Base-by-base conservation (phyloP, 208 protist species). In the Leishmania mexicana region DNA sequence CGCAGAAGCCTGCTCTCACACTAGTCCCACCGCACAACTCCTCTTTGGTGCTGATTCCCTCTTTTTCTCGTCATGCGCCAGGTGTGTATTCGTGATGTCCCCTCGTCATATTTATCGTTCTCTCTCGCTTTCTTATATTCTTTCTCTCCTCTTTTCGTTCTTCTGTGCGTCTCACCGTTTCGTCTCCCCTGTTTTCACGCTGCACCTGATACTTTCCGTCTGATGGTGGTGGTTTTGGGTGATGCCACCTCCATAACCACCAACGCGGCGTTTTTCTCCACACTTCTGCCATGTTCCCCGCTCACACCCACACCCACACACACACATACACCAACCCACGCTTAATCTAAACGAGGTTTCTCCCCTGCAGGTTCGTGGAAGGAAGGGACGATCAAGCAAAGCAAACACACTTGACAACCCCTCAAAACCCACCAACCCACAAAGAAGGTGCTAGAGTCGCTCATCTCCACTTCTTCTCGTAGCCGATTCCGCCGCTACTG, bases 251-350 rank as follows among this genome's bases (percentile, higher is more conserved):
- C 53, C 45, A 11, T 35, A 19, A 13, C n/a, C 28, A 31, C 13
- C 42, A 74, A 74, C 28, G 28, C 28, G 68, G 45, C 73, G 15
- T 78, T 84, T 67, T 76, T 70, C 79, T 73, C 45, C 71, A 72
- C 81, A n/a, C 31, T 28, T 35, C 65, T 83, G 65, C 54, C 75
- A 35, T 78, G 67, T 80, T 57, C 8, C 54, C 45, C 19, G 74
- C 35, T 60, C 73, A 75, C 72, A 54, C 13, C 13, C 65, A 75
- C 79, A 45, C 54, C 31, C 31, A 0, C 0, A 35, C 31, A 35
- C 2, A 28, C 21, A 76, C 38, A 10, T 15, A 49, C 31, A 54
- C 19, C 62, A 40, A 38, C 58, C 28, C 10, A 67, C 62, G 62
- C 62, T 40, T 67, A 17, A 67, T 67, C 31, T 21, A 38, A 67